These are phyloP conservation scores for Shiraia sp. DNA, from an alignment of 2,329 filamentous ascomycete genomes.

Conservation along the genomic window DNA sequence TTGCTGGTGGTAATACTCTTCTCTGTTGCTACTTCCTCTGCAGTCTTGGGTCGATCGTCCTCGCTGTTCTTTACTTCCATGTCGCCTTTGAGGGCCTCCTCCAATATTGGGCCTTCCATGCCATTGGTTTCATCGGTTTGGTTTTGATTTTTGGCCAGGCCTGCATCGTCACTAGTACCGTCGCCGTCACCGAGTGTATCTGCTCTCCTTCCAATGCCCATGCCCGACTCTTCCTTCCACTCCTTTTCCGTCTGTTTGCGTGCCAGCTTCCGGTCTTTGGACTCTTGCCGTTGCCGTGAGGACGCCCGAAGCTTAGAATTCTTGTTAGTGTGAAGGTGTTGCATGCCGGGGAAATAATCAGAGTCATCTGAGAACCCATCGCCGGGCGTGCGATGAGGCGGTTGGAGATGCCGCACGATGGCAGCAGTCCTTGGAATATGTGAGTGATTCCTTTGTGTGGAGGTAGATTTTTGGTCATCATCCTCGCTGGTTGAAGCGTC, in stretches of 20 bases:
- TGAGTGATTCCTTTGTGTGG: constrained; percentile 17
- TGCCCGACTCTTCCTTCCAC: constrained; percentile 54
- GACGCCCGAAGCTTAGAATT: constrained; percentile 23
- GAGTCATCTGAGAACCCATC: constrained; percentile 50
- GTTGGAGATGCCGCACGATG: constrained; percentile 38
- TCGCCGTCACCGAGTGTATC: constrained; percentile 52
- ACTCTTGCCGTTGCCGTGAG: constrained; percentile 36
- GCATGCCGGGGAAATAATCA: constrained; percentile 47
- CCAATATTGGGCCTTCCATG: constrained; percentile 29
- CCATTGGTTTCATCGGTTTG: constrained; percentile 2
- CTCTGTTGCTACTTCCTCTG: constrained; percentile 15
- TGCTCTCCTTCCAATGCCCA: constrained; percentile 50
- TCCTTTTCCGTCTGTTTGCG: constrained; percentile 39
- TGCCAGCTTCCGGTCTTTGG: constrained; percentile 40
- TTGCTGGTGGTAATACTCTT: constrained; percentile 20
- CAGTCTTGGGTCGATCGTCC: constrained; percentile 23
- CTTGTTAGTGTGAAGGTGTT: constrained; percentile 26
- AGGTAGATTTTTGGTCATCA: constrained; percentile 18
- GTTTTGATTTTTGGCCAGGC: not conserved
- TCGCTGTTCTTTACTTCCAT: constrained; percentile 38
- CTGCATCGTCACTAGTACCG: constrained; percentile 25
- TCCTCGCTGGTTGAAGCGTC: constrained; percentile 32
- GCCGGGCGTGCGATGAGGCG: constrained; percentile 27
- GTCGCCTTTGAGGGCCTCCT: constrained; percentile 38
- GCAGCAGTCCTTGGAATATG: constrained; percentile 33